Conservation (phyloP, 768 basidiomycete species). For the Auricularia sp. region DNA sequence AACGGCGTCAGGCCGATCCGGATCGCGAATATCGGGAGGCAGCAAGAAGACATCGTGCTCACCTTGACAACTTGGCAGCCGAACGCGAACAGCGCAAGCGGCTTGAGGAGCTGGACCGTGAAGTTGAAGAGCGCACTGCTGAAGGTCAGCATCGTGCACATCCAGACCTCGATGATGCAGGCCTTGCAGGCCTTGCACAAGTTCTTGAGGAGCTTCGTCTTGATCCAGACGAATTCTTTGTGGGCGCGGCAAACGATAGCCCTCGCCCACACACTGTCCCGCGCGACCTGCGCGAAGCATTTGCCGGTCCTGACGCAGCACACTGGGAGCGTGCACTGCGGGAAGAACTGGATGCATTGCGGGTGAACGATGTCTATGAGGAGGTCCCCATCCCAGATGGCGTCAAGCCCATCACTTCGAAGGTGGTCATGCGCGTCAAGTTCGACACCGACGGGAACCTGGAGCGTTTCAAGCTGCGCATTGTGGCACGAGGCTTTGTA, state of each 20-base stretch:
- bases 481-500: conserved; percentile 34
- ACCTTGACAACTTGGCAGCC: not conserved
- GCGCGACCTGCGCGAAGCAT: conserved; percentile 11
- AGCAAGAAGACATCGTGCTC: not conserved
- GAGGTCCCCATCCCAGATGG: conserved; percentile 10
- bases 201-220: not conserved
- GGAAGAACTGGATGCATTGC: conserved; percentile 16
- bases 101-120: not conserved
- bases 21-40: not conserved
- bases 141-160: not conserved
- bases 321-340: conserved; percentile 17
- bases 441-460: conserved; percentile 17
- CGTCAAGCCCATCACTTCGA: conserved; percentile 13
- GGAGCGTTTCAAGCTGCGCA: conserved; percentile 26
- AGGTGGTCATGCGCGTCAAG: conserved; percentile 23
- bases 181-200: not conserved
- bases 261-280: not conserved
- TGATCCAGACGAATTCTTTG: not conserved
- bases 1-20: not conserved
- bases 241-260: not conserved
- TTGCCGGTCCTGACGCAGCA: conserved; percentile 9
- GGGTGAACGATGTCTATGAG: conserved; percentile 13
- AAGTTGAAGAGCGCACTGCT: not conserved
- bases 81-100: not conserved
- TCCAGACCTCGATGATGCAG: not conserved